These are phyloP conservation scores for Starmerella sp. DNA, from an alignment of 805 yeast genomes.

Conservation along the genomic window DNA sequence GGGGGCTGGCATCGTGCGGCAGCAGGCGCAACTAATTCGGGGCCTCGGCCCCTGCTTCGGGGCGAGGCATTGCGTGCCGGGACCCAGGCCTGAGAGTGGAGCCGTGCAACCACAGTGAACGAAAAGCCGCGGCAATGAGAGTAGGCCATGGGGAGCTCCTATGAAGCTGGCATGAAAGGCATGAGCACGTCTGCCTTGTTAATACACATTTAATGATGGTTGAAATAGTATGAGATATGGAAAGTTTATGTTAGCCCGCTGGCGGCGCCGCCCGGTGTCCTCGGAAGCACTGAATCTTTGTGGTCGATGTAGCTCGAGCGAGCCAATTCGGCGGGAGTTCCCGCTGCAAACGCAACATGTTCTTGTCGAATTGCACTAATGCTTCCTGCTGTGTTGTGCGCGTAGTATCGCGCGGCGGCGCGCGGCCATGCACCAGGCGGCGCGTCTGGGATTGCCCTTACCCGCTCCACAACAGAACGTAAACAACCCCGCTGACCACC, in stretches of 20 bases:
- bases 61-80: not conserved
- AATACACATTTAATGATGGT: not conserved
- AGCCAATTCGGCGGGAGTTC: too few relatives aligned
- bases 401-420: too few relatives aligned
- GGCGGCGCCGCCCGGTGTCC: too few relatives aligned
- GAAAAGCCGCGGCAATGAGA: not conserved
- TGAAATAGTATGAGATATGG: not conserved
- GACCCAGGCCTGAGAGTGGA: not conserved
- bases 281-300: too few relatives aligned
- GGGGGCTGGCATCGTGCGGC: too few relatives aligned
- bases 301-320: not conserved
- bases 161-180: too few relatives aligned
- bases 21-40: too few relatives aligned
- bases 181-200: too few relatives aligned
- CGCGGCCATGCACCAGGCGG: not conserved
- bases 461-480: constrained; percentile 2
- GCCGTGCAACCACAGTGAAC: not conserved
- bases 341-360: too few relatives aligned
- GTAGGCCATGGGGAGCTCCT: not conserved
- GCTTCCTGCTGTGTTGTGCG: too few relatives aligned
- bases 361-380: too few relatives aligned
- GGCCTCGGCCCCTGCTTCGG: too few relatives aligned
- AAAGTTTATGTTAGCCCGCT: not conserved
- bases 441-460: not conserved
- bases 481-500: not conserved